These are phyloP conservation scores for Chaetomium sp. DNA, from an alignment of 2,329 filamentous ascomycete genomes.

Conservation along the genomic window DNA sequence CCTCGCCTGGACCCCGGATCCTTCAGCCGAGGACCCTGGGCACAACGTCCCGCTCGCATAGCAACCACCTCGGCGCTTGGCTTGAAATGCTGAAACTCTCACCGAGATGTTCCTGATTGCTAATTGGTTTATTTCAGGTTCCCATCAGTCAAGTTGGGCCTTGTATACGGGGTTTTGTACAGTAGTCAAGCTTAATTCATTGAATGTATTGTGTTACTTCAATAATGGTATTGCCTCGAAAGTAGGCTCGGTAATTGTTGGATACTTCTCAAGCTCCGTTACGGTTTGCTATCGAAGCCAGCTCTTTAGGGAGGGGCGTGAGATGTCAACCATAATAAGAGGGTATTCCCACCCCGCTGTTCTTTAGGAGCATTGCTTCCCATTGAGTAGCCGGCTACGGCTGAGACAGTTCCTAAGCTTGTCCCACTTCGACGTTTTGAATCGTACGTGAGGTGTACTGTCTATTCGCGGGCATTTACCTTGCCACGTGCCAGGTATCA, in stretches of 20 bases:
- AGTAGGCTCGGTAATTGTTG: background rate
- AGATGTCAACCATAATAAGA: background rate
- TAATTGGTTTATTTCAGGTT: background rate
- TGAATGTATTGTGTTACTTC: background rate
- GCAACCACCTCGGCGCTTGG: background rate
- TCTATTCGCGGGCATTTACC: background rate
- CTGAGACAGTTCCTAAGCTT: background rate
- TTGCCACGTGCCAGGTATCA: background rate
- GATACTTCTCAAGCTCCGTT: background rate
- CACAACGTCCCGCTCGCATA: background rate
- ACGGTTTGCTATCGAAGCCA: conserved; percentile 19
- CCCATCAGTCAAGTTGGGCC: background rate
- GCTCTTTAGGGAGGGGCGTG: background rate
- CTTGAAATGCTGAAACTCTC: background rate
- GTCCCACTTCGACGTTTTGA: background rate
- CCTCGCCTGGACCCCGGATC: background rate
- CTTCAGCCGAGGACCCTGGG: background rate
- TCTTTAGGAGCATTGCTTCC: background rate
- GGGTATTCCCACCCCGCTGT: background rate
- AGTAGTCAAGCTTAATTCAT: background rate
- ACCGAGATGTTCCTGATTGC: background rate
- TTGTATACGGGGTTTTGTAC: too few relatives aligned
- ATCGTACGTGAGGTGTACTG: background rate
- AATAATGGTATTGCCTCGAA: background rate
- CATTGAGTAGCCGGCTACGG: too few relatives aligned